phyloP scores from a whole-genome alignment of 108 stramenopile genomes.

The Asterionellopsis glacialis region DNA sequence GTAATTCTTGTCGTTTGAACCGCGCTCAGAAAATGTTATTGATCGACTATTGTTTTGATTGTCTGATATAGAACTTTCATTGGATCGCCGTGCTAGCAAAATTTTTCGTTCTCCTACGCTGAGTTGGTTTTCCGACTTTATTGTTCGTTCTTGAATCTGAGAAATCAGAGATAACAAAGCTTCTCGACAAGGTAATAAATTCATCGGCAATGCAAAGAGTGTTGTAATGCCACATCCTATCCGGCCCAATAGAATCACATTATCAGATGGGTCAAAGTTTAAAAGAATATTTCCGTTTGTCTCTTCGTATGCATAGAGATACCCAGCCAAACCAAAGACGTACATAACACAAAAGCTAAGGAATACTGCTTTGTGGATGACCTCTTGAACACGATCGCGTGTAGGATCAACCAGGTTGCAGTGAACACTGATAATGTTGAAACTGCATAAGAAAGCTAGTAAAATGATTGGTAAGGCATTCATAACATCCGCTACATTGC shows the following conservation, averaged over 20 bases:
- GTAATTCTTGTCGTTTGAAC: not conserved
- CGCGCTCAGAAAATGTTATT: not conserved
- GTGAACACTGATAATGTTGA: conserved; percentile 74
- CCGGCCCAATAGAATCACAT: conserved; percentile 52
- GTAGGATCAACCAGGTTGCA: conserved; percentile 47
- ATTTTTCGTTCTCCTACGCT: no score
- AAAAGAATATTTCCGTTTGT: conserved; percentile 65
- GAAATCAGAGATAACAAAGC: conserved; percentile 26
- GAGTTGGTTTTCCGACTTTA: not conserved
- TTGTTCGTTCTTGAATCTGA: not conserved
- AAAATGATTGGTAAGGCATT: conserved; percentile 75
- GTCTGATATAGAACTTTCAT: no score
- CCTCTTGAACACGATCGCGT: conserved; percentile 31
- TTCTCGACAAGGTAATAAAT: conserved; percentile 73
- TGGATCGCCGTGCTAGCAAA: no score
- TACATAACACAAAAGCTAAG: conserved; percentile 43
- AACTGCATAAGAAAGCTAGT: conserved; percentile 62
- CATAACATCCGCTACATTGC: conserved; percentile 21
- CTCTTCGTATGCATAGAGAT: conserved; percentile 46
- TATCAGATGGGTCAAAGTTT: conserved; percentile 38
- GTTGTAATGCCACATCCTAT: conserved; percentile 67
- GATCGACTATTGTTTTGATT: no score
- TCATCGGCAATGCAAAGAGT: conserved; percentile 57
- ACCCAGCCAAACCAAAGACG: conserved; percentile 58
- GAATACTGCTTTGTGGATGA: conserved; percentile 34